Evolutionary conservation across 768 basidiomycete genomes (phyloP).

Genomic region (Podaxis sp.): DNA sequence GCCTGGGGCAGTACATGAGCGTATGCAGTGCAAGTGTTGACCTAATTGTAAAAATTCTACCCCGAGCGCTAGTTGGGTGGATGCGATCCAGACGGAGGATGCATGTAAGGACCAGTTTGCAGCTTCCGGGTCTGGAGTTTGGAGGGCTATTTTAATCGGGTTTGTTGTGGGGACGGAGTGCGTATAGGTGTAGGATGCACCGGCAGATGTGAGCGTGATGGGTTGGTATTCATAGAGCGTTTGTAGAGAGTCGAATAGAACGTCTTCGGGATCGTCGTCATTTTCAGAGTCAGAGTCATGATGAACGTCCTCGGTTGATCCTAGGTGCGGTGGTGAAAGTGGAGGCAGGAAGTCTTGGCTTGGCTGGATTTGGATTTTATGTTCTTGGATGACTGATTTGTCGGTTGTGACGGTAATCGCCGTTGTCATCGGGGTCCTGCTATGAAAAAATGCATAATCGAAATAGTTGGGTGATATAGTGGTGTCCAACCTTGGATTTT

Average conservation of each 20-base stretch:
- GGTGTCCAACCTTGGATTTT: not conserved
- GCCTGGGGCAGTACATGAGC: not conserved
- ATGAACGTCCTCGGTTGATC: not conserved
- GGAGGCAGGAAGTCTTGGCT: not conserved
- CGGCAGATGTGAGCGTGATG: constrained; percentile 57
- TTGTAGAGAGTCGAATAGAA: constrained; percentile 64
- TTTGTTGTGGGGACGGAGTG: constrained; percentile 19
- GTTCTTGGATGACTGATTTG: not conserved
- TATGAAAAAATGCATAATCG: not conserved
- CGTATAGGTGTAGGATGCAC: constrained; percentile 50
- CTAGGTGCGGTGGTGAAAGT: not conserved
- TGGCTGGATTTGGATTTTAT: not conserved
- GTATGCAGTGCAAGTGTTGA: constrained; percentile 9
- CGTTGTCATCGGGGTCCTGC: not conserved
- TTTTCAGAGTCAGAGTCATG: not conserved
- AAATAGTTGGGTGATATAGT: not conserved
- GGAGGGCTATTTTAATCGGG: constrained; percentile 39
- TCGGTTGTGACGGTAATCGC: not conserved
- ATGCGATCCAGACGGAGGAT: constrained; percentile 72
- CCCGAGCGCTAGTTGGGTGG: constrained; percentile 67
- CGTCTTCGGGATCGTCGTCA: constrained; percentile 54
- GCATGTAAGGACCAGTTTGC: constrained; percentile 79
- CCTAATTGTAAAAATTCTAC: constrained; percentile 46
- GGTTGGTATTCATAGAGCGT: constrained; percentile 62
- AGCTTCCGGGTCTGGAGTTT: constrained; percentile 63